phyloP scores from a whole-genome alignment of 2,329 filamentous ascomycete genomes.

The Trichophyton equinum region DNA sequence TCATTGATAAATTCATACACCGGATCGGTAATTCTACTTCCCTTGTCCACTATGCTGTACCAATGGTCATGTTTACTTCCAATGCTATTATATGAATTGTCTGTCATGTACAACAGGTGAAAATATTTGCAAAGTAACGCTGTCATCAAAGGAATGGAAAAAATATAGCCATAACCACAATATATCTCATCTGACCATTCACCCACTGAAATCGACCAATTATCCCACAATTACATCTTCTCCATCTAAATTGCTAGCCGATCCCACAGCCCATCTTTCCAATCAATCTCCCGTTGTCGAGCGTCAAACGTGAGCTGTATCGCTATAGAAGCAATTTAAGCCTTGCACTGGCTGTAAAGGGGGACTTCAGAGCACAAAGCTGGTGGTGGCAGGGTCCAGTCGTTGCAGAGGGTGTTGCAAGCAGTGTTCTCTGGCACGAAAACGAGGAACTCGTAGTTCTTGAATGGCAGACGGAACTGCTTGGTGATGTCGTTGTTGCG shows the following conservation, averaged over 20 bases:
- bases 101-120: not conserved
- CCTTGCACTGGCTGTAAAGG: slow-evolving; percentile 20
- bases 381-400: slow-evolving; percentile 20
- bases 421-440: slow-evolving; percentile 25
- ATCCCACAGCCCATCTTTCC: not conserved
- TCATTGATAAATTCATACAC: too few species aligned
- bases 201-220: not conserved
- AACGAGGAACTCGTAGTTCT: slow-evolving; percentile 29
- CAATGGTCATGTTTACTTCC: not conserved
- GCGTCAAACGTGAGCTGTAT: not conserved
- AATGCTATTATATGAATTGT: not conserved
- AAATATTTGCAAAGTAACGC: not conserved
- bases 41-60: not conserved
- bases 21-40: too few species aligned
- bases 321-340: slow-evolving; percentile 14
- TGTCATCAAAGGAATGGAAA: not conserved
- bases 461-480: slow-evolving; percentile 29
- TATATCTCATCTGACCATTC: not conserved
- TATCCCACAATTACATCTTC: not conserved
- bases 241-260: not conserved
- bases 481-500: slow-evolving; percentile 20
- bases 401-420: slow-evolving; percentile 27
- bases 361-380: slow-evolving; percentile 27
- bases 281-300: not conserved
- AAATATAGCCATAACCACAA: not conserved